Base-by-base conservation (phyloP, 306 rosid genomes). In the Hippophae tibetana region DNA sequence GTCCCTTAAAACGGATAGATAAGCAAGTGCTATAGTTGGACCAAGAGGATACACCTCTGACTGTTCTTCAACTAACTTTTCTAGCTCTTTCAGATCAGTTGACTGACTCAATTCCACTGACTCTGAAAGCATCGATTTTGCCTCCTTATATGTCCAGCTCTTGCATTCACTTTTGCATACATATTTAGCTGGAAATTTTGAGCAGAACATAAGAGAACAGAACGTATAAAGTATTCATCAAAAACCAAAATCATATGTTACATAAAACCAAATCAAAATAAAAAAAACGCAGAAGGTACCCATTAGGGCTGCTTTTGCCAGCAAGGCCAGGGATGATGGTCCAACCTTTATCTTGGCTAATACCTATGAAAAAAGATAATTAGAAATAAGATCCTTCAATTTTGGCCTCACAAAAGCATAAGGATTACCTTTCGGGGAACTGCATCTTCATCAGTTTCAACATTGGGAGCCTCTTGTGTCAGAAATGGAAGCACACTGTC, bases 21-120 rank as follows among this genome's bases (percentile, higher is more conserved):
- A 85, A 13, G 96, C 77, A 69, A 87, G 78, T 55, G 95, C 98
- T 61, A 92, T 85, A 5, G 89, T 74, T 69, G 93, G 89, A 81
- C 98, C 95, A 67, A 92, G 96, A 76, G 98, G 96, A 61, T 92
- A 92, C 13, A 69, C 61, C 79, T 92, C 95, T 6, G 77, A 77
- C 64, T 92, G 95, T 73, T 92, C 87, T 60, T 73, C 78, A 60
- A 74, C 86, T 66, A 87, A 90, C 79, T 60, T 82, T 77, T 92
- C 93, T 61, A 92, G 71, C 73, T 85, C 92, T 71, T 78, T 54
- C 64, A 73, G 67, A 76, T 78, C 66, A 64, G 63, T 71, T 62
- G 96, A 85, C 68, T 81, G 87, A 74, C 96, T 87, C 92, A 85
- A 68, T 78, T 92, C 96, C 69, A 92, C 70, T 50, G 95, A 87